Evolutionary conservation across 1,284 basidiomycete species (phyloP).

Genomic region (Vanrija pseudolonga): DNA sequence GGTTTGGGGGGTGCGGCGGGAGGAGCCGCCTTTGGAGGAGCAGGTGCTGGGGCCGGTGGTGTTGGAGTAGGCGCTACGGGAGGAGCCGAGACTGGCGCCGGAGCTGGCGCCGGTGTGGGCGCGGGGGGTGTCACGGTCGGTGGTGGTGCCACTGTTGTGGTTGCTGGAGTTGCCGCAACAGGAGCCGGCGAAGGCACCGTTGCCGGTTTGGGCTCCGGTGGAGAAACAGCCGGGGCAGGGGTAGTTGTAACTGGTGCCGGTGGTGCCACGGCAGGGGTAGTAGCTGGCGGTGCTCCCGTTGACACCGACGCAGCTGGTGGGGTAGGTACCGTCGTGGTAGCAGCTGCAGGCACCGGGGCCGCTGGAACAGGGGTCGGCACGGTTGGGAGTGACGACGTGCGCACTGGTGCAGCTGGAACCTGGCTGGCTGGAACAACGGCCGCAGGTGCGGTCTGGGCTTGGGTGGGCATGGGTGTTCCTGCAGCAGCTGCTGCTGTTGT

Average conservation of each 20-base stretch:
- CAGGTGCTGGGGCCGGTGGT: not conserved
- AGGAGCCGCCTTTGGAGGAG: conserved; percentile 2
- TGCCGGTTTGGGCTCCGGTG: not conserved
- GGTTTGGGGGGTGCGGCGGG: conserved; percentile 2
- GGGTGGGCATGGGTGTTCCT: not conserved
- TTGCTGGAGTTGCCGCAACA: not conserved
- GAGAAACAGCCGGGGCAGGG: not conserved
- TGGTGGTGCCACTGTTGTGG: not conserved
- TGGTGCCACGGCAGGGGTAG: not conserved
- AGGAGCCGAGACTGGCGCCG: not conserved
- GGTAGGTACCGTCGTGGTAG: not conserved
- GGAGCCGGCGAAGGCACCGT: not conserved
- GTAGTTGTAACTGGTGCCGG: not conserved
- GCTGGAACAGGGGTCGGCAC: not conserved
- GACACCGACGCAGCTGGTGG: not conserved
- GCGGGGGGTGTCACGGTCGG: not conserved
- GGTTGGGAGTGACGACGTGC: too few species aligned
- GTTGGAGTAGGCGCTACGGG: conserved; percentile 5
- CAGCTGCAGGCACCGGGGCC: not conserved
- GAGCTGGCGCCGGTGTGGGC: not conserved
- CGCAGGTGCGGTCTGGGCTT: not conserved
- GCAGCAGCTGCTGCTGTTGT: conserved; percentile 2
- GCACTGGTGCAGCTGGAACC: too few species aligned
- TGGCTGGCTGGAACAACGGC: too few species aligned
- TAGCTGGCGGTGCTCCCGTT: not conserved